A percentile compares a stretch with the other conserved stretches of the same genome.
Evolutionary conservation across 345 rosid genomes (phyloP).

Genomic region (Salix suchowensis): DNA sequence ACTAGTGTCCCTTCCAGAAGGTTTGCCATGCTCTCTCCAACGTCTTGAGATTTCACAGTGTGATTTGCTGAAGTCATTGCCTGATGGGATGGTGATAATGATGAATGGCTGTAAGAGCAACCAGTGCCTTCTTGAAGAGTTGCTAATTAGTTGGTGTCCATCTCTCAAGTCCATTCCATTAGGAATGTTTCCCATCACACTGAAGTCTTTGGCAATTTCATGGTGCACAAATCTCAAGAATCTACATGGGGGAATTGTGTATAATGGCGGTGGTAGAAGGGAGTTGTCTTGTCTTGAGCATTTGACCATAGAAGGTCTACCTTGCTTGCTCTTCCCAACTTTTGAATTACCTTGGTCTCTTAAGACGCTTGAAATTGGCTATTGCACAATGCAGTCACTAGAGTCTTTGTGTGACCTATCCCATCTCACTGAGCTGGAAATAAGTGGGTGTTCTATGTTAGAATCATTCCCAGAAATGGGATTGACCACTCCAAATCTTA

Average conservation of each 20-base stretch:
- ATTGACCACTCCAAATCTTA: constrained; percentile 11
- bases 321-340: neutral
- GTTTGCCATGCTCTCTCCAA: constrained; percentile 6
- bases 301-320: neutral
- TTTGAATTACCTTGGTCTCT: constrained; percentile 3
- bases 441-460: constrained; percentile 14
- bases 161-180: neutral
- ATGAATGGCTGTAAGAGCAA: neutral
- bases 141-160: neutral
- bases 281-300: neutral
- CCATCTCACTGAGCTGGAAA: constrained; percentile 10
- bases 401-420: neutral
- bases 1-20: constrained; percentile 5
- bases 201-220: neutral
- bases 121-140: neutral
- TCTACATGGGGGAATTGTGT: too few species aligned
- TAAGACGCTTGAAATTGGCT: neutral
- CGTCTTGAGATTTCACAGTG: constrained; percentile 1
- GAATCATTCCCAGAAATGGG: constrained; percentile 17
- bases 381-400: neutral
- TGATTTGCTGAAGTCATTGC: constrained; percentile 5
- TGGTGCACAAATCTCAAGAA: neutral
- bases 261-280: neutral
- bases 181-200: neutral
- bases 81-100: neutral